A percentile compares a stretch with the other conserved stretches of the same genome.
Evolutionary conservation across 371 early-diverging fungal genomes (phyloP).

Genomic region (Lichtheimia ramosa): DNA sequence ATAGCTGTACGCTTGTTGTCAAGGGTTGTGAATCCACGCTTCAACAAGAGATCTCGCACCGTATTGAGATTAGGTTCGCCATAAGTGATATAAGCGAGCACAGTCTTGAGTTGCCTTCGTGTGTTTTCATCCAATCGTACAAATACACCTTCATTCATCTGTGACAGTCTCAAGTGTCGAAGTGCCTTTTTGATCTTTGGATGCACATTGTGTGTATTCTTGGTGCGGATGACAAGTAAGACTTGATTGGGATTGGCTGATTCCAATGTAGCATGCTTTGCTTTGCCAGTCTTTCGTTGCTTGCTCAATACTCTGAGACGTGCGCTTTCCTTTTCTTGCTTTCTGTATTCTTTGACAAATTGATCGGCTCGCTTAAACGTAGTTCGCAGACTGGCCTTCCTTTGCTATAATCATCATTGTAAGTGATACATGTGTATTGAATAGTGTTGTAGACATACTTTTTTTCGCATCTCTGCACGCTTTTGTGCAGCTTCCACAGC

Average conservation of each 20-base stretch:
- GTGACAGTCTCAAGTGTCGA: slow-evolving; percentile 93
- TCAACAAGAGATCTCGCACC: slow-evolving; percentile 98
- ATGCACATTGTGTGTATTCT: slow-evolving; percentile 92
- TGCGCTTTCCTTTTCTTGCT: slow-evolving; percentile 80
- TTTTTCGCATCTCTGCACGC: slow-evolving; percentile 55
- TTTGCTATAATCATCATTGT: not conserved
- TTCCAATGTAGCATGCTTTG: slow-evolving; percentile 73
- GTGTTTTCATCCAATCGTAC: slow-evolving; percentile 95
- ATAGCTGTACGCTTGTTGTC: slow-evolving; percentile 94
- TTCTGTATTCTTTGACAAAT: slow-evolving; percentile 90
- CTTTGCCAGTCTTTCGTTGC: slow-evolving; percentile 65
- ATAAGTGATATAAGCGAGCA: slow-evolving; percentile 95
- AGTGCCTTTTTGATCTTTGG: slow-evolving; percentile 97
- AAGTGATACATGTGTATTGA: too few relatives aligned
- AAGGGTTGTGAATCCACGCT: slow-evolving; percentile 97
- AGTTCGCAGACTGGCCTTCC: slow-evolving; percentile 46
- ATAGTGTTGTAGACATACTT: not conserved
- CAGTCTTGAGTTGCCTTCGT: slow-evolving; percentile 91
- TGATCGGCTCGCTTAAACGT: slow-evolving; percentile 96
- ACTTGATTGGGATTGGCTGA: slow-evolving; percentile 92
- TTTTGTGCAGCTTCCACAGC: slow-evolving; percentile 74
- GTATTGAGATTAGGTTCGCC: slow-evolving; percentile 97
- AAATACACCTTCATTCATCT: slow-evolving; percentile 98
- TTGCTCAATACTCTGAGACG: slow-evolving; percentile 63
- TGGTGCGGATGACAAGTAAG: slow-evolving; percentile 93